These are phyloP conservation scores for Heterobasidion parviporum DNA, from an alignment of 1,284 basidiomycete genomes.

Conservation along the genomic window DNA sequence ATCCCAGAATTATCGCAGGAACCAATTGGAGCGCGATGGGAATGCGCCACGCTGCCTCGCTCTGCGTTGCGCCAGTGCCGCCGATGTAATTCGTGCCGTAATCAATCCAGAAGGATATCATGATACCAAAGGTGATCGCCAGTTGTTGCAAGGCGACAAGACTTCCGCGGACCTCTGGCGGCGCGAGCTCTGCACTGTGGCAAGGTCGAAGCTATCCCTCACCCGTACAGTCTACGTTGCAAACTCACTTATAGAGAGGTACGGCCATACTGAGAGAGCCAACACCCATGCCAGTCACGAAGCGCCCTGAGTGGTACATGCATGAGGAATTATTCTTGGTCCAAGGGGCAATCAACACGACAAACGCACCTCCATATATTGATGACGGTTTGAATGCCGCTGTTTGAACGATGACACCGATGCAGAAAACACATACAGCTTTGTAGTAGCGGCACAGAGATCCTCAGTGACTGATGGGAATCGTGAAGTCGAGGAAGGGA, in stretches of 20 bases:
- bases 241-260: slow-evolving; percentile 62
- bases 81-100: slow-evolving; percentile 71
- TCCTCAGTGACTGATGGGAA: background rate
- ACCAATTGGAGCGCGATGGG: slow-evolving; percentile 71
- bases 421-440: slow-evolving; percentile 60
- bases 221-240: slow-evolving; percentile 7
- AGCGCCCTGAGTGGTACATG: slow-evolving; percentile 38
- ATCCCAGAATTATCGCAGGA: slow-evolving; percentile 60
- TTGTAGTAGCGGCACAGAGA: slow-evolving; percentile 2
- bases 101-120: slow-evolving; percentile 76
- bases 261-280: slow-evolving; percentile 71
- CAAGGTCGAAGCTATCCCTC: background rate
- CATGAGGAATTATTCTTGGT: slow-evolving; percentile 2
- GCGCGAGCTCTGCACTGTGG: slow-evolving; percentile 54
- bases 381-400: slow-evolving; percentile 44
- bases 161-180: slow-evolving; percentile 77
- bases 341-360: too few species aligned
- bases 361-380: slow-evolving; percentile 50
- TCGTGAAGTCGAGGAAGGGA: background rate
- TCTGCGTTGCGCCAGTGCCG: slow-evolving; percentile 45
- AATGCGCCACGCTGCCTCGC: slow-evolving; percentile 69
- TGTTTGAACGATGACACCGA: slow-evolving; percentile 64
- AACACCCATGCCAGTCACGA: slow-evolving; percentile 70
- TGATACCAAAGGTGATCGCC: slow-evolving; percentile 68
- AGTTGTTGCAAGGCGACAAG: slow-evolving; percentile 79